A percentile compares a stretch with the other conserved stretches of the same genome.
Conservation (phyloP, 1,139 yeast genomes). For the Suhomyces bribrorum region DNA sequence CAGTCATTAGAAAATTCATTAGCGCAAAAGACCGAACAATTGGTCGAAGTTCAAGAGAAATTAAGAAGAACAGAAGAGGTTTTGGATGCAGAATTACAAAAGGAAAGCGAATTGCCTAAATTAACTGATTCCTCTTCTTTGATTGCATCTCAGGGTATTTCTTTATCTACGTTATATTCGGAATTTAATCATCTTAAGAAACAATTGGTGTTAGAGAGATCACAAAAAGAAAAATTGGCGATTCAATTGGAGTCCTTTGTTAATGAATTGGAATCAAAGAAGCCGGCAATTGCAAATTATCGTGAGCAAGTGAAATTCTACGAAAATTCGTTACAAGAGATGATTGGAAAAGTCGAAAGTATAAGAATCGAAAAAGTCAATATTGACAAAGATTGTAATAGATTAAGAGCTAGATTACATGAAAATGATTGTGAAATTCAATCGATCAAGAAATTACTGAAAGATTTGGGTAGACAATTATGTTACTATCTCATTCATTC, state of each 20-base stretch:
- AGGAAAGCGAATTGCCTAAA: constrained; percentile 43
- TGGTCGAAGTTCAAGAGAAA: constrained; percentile 36
- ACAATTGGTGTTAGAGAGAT: constrained; percentile 67
- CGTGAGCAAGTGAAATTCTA: constrained; percentile 53
- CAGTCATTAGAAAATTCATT: constrained; percentile 25
- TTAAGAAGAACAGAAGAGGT: constrained; percentile 44
- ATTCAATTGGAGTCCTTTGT: constrained; percentile 70
- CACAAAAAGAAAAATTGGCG: constrained; percentile 71
- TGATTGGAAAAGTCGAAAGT: constrained; percentile 41
- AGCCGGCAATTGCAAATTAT: constrained; percentile 75
- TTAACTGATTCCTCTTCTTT: constrained; percentile 40
- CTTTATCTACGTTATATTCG: constrained; percentile 67
- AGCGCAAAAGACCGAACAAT: constrained; percentile 34
- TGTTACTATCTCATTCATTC: constrained; percentile 71
- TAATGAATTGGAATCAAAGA: constrained; percentile 73
- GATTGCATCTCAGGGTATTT: constrained; percentile 56
- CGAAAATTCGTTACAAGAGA: constrained; percentile 41
- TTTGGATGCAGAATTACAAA: constrained; percentile 42
- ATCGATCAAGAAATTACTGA: constrained; percentile 55
- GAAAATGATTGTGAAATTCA: constrained; percentile 44
- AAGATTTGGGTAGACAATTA: constrained; percentile 79
- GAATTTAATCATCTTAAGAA: constrained; percentile 68
- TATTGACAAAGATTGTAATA: constrained; percentile 39
- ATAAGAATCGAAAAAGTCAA: constrained; percentile 42
- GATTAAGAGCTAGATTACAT: constrained; percentile 36